A percentile compares a stretch with the other conserved stretches of the same genome.
Conservation (phyloP, 2,329 filamentous ascomycete genomes). For the Fusarium kyushuense region DNA sequence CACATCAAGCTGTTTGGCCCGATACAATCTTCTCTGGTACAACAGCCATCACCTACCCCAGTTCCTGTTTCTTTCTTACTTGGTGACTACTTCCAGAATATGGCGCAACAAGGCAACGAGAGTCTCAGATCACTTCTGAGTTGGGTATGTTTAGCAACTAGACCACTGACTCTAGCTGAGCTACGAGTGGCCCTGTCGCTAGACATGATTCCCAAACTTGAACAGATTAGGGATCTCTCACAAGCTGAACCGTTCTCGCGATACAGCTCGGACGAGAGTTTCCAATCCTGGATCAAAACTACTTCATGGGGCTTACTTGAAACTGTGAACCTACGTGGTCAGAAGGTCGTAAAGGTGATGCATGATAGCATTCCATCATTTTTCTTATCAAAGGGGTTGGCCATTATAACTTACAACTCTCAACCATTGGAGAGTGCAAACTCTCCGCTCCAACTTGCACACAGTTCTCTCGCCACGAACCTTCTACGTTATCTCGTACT, state of each 20-base stretch:
- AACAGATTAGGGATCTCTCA: neutral
- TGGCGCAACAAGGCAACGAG: neutral
- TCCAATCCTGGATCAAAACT: conserved; percentile 10
- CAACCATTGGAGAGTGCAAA: neutral
- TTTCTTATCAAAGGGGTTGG: neutral
- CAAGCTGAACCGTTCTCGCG: neutral
- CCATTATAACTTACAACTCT: neutral
- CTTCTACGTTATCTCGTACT: conserved; percentile 1
- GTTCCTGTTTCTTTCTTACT: neutral
- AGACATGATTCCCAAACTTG: neutral
- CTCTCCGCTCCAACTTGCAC: neutral
- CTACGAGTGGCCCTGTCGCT: conserved; percentile 3
- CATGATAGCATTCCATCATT: conserved; percentile 2
- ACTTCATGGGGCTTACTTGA: conserved; percentile 10
- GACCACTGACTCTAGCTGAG: neutral
- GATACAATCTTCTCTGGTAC: conserved; percentile 1
- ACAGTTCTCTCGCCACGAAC: neutral
- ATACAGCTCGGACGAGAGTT: conserved; percentile 1
- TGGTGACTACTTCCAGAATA: conserved; percentile 3
- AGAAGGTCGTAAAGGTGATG: conserved; percentile 1
- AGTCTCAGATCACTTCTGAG: neutral
- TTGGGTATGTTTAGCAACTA: neutral
- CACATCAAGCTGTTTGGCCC: conserved; percentile 5
- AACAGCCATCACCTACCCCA: conserved; percentile 1
- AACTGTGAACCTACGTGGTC: neutral